These are phyloP conservation scores for Annulohypoxylon truncatum DNA, from an alignment of 2,329 filamentous ascomycete species.

Conservation along the genomic window DNA sequence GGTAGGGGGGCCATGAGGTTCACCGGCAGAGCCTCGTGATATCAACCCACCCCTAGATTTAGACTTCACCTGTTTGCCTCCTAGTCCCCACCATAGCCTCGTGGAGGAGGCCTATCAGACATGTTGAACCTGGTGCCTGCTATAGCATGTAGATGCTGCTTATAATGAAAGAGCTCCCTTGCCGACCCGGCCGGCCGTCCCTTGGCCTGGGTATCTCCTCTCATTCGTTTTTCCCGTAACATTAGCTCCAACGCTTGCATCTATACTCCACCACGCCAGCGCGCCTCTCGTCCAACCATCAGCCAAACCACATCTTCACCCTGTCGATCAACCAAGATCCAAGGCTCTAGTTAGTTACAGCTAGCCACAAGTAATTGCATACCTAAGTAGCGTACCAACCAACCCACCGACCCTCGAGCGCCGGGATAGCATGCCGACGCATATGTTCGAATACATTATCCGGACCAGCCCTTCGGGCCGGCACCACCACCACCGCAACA, in stretches of 20 bases:
- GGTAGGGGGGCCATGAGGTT: conserved; percentile 30
- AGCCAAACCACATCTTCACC: conserved; percentile 27
- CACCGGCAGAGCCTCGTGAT: conserved; percentile 32
- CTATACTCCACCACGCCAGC: conserved; percentile 30
- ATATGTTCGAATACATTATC: conserved; percentile 40
- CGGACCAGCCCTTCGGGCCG: conserved; percentile 26
- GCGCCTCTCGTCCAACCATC: conserved; percentile 35
- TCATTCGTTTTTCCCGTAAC: conserved; percentile 40
- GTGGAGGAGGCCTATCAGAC: conserved; percentile 45
- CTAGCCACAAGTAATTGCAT: not conserved
- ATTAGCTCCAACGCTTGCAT: conserved; percentile 44
- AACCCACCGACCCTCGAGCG: not conserved
- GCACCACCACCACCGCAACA: conserved; percentile 39
- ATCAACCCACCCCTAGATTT: conserved; percentile 19
- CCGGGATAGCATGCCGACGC: not conserved
- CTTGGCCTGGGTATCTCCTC: conserved; percentile 39
- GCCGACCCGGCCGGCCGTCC: conserved; percentile 35
- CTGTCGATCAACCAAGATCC: conserved; percentile 26
- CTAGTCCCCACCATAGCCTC: conserved; percentile 32
- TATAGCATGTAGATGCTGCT: conserved; percentile 21
- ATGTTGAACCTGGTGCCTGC: conserved; percentile 37
- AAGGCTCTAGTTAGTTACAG: not conserved
- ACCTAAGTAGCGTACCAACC: not conserved
- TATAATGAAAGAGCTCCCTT: conserved; percentile 43
- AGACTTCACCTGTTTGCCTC: conserved; percentile 28